These are phyloP conservation scores for Solanum dulcamara DNA, from an alignment of 257 asterid species.

Conservation along the genomic window DNA sequence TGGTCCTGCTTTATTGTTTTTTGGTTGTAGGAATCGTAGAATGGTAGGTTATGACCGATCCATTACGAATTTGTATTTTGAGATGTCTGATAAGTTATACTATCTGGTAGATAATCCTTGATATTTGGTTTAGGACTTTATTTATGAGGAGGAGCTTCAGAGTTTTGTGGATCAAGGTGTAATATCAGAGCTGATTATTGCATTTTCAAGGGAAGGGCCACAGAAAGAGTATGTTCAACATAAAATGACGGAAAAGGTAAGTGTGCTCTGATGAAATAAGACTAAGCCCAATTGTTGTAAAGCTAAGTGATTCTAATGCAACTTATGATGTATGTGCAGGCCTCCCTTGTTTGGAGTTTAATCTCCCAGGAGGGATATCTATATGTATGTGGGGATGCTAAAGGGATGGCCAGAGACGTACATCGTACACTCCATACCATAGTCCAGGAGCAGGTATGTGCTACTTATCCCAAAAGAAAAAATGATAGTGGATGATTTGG, in stretches of 20 bases:
- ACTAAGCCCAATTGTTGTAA: not conserved
- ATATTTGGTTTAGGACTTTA: constrained; percentile 43
- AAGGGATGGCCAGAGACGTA: constrained; percentile 77
- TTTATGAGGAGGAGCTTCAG: constrained; percentile 59
- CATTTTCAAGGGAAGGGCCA: constrained; percentile 72
- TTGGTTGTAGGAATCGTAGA: constrained; percentile 69
- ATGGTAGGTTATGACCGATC: constrained; percentile 24
- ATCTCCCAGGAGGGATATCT: constrained; percentile 53
- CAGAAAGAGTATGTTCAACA: constrained; percentile 75
- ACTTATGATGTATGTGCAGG: constrained; percentile 21
- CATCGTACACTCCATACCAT: constrained; percentile 65
- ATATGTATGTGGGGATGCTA: constrained; percentile 82
- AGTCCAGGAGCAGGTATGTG: constrained; percentile 51
- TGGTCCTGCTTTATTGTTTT: constrained; percentile 59
- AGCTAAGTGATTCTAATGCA: not conserved
- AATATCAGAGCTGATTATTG: constrained; percentile 57
- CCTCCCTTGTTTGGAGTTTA: constrained; percentile 49
- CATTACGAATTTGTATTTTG: not conserved
- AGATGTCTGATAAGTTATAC: not conserved
- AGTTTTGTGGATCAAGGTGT: constrained; percentile 41
- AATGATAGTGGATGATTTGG: not conserved
- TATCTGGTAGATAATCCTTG: not conserved
- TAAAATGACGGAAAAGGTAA: constrained; percentile 56
- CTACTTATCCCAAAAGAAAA: not conserved
- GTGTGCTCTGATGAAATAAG: not conserved